Evolutionary conservation across 805 yeast species (phyloP).

Genomic region (Hagleromyces aurorensis): DNA sequence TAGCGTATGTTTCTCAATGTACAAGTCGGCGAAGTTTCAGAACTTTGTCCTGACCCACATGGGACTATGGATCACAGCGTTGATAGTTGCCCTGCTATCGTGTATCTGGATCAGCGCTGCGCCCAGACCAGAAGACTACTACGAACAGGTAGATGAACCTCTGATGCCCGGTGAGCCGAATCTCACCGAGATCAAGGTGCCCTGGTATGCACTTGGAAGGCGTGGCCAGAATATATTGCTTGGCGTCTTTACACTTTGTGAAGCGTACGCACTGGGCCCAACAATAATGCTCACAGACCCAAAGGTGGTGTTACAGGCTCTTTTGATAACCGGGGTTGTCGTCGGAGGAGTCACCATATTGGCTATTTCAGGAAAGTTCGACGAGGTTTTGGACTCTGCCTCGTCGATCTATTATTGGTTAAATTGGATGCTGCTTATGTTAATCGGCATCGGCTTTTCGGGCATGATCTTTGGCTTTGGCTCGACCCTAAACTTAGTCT

Average conservation of each 20-base stretch:
- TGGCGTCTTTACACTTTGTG: slow-evolving; percentile 62
- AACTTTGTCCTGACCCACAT: slow-evolving; percentile 49
- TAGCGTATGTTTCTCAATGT: slow-evolving; percentile 23
- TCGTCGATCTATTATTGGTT: slow-evolving; percentile 31
- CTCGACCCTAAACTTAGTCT: slow-evolving; percentile 52
- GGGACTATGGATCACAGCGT: slow-evolving; percentile 51
- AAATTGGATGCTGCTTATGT: slow-evolving; percentile 50
- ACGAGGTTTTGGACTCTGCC: slow-evolving; percentile 28
- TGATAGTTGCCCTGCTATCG: slow-evolving; percentile 53
- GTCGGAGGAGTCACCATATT: slow-evolving; percentile 71
- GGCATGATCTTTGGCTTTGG: slow-evolving; percentile 57
- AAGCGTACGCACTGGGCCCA: slow-evolving; percentile 65
- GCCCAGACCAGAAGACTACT: slow-evolving; percentile 62
- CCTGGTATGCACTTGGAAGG: slow-evolving; percentile 27
- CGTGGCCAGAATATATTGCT: slow-evolving; percentile 40
- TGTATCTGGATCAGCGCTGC: slow-evolving; percentile 56
- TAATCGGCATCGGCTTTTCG: slow-evolving; percentile 61
- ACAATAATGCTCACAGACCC: slow-evolving; percentile 57
- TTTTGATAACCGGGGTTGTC: slow-evolving; percentile 56
- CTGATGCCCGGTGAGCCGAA: slow-evolving; percentile 2
- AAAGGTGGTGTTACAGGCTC: slow-evolving; percentile 59
- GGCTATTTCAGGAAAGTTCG: slow-evolving; percentile 57
- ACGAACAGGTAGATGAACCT: slow-evolving; percentile 23
- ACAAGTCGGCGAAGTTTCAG: slow-evolving; percentile 15
- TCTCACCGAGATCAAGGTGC: slow-evolving; percentile 8